phyloP scores from a whole-genome alignment of 164 flowering plant genomes.

The Platanus orientalis region DNA sequence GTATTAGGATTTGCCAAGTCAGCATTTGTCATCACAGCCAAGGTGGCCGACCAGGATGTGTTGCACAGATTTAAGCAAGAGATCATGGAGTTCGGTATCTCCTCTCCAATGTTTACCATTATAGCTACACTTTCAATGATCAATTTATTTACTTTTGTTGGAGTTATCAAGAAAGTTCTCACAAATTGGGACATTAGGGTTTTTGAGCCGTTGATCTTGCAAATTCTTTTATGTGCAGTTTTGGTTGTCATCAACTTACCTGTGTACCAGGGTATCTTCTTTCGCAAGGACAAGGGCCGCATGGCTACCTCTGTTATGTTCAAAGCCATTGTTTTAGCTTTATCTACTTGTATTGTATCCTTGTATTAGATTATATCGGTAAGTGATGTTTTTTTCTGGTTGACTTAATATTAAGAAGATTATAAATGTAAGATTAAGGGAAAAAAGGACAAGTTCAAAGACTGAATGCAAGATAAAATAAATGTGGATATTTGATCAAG shows the following conservation, averaged over 20 bases:
- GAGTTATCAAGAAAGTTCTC: slow-evolving; percentile 13
- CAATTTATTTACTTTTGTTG: slow-evolving; percentile 20
- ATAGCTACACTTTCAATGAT: slow-evolving; percentile 21
- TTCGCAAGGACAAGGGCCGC: too few species aligned
- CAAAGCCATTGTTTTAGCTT: slow-evolving; percentile 16
- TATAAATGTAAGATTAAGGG: too few species aligned
- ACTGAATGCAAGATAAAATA: too few species aligned
- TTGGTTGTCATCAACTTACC: slow-evolving; percentile 25
- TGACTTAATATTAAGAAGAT: too few species aligned
- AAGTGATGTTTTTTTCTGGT: too few species aligned
- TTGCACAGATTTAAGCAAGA: too few species aligned
- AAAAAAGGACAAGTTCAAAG: too few species aligned
- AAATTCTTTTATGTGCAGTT: slow-evolving; percentile 15
- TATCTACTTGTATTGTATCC: slow-evolving; percentile 13
- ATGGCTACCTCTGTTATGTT: slow-evolving; percentile 14
- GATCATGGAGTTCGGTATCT: too few species aligned
- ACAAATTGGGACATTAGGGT: background rate
- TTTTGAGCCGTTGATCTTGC: slow-evolving; percentile 16
- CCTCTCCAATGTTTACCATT: slow-evolving; percentile 32
- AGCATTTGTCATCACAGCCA: too few species aligned
- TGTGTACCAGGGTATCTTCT: slow-evolving; percentile 24
- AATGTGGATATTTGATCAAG: too few species aligned
- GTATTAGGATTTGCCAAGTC: slow-evolving; percentile 20
- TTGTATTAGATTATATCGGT: slow-evolving; percentile 7
- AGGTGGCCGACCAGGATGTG: too few species aligned